phyloP scores from a whole-genome alignment of 1,284 basidiomycete species.

The Apiotrichum veenhuisii region DNA sequence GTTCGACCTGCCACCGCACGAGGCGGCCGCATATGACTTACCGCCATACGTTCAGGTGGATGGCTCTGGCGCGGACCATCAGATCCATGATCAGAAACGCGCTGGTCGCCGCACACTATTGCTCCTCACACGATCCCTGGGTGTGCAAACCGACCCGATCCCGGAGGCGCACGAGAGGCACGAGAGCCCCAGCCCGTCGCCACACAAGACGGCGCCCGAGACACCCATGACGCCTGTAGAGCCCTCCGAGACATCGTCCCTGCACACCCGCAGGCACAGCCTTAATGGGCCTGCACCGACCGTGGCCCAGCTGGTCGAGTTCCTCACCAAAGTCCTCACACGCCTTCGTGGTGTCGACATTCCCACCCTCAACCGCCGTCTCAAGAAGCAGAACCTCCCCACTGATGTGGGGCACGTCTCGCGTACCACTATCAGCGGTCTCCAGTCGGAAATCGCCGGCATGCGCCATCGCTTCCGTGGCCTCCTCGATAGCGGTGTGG shows the following conservation, averaged over 20 bases:
- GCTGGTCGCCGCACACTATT: slow-evolving; percentile 53
- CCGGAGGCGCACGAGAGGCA: neutral
- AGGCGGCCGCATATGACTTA: neutral
- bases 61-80: neutral
- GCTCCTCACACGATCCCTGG: slow-evolving; percentile 62
- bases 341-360: slow-evolving; percentile 79
- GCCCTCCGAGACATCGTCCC: slow-evolving; percentile 35
- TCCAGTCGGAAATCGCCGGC: slow-evolving; percentile 67
- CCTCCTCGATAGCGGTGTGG: slow-evolving; percentile 58
- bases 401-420: slow-evolving; percentile 85
- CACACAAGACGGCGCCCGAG: neutral
- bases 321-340: slow-evolving; percentile 62
- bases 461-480: slow-evolving; percentile 71
- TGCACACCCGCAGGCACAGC: slow-evolving; percentile 21
- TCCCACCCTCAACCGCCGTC: slow-evolving; percentile 76
- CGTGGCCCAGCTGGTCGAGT: slow-evolving; percentile 37
- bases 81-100: slow-evolving; percentile 17
- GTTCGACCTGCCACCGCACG: neutral
- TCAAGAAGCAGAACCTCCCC: slow-evolving; percentile 83
- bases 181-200: neutral
- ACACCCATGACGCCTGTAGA: slow-evolving; percentile 10
- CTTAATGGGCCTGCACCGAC: neutral
- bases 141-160: slow-evolving; percentile 66
- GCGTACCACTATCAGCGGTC: slow-evolving; percentile 70
- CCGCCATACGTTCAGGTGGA: slow-evolving; percentile 2